These are phyloP conservation scores for Coleophoma cylindrospora DNA, from an alignment of 2,329 filamentous ascomycete species.

Conservation along the genomic window DNA sequence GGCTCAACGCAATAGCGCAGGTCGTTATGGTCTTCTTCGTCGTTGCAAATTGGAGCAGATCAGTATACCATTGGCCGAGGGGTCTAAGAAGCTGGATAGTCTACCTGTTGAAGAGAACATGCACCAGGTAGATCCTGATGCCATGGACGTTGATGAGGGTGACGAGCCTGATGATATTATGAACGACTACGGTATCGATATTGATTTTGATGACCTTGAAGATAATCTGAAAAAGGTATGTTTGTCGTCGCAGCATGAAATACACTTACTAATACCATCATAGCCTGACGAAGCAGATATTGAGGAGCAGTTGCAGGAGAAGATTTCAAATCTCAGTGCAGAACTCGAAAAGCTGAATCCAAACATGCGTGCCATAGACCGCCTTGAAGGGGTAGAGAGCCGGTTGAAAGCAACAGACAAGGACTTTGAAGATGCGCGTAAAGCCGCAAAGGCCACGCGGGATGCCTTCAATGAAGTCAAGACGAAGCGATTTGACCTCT, in stretches of 20 bases:
- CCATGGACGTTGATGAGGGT: slow-evolving; percentile 85
- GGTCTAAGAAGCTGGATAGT: slow-evolving; percentile 68
- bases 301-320: slow-evolving; percentile 73
- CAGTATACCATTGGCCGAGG: slow-evolving; percentile 69
- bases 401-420: slow-evolving; percentile 80
- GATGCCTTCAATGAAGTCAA: slow-evolving; percentile 82
- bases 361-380: slow-evolving; percentile 93
- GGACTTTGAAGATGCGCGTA: slow-evolving; percentile 82
- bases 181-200: slow-evolving; percentile 86
- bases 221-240: slow-evolving; percentile 75
- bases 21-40: slow-evolving; percentile 78
- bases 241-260: slow-evolving; percentile 21
- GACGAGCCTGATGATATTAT: slow-evolving; percentile 63
- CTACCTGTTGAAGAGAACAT: slow-evolving; percentile 84
- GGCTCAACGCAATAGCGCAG: slow-evolving; percentile 78
- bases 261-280: slow-evolving; percentile 17
- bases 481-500: slow-evolving; percentile 78
- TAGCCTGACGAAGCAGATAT: slow-evolving; percentile 65
- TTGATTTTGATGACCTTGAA: slow-evolving; percentile 78
- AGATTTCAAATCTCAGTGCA: slow-evolving; percentile 65
- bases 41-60: slow-evolving; percentile 94
- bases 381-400: slow-evolving; percentile 78
- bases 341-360: slow-evolving; percentile 94
- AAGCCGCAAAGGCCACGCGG: slow-evolving; percentile 66
- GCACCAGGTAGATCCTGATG: slow-evolving; percentile 72